Evolutionary conservation across 352 stramenopile genomes (phyloP).

Genomic region (Aphanomyces stellatus): DNA sequence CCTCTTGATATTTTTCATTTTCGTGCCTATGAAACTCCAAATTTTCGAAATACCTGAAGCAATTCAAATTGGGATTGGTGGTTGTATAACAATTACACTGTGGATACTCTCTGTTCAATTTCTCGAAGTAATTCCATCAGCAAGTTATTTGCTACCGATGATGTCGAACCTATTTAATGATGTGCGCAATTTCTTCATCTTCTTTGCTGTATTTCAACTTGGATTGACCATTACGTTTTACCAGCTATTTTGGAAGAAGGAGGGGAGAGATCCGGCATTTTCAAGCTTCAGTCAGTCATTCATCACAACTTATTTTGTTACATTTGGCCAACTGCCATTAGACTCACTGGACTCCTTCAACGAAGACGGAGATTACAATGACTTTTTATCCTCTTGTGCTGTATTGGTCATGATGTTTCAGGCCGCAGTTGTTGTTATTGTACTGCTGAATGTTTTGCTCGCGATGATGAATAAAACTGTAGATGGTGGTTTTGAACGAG

Average conservation of each 20-base stretch:
- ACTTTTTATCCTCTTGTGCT: neutral
- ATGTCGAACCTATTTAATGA: constrained; percentile 7
- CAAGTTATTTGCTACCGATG: constrained; percentile 11
- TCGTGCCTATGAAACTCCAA: constrained; percentile 1
- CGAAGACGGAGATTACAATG: neutral
- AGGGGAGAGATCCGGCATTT: neutral
- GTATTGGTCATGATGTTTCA: neutral
- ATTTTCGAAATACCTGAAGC: neutral
- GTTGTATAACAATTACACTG: neutral
- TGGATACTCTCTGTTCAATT: constrained; percentile 5
- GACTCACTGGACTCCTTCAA: neutral
- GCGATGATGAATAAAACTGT: constrained; percentile 14
- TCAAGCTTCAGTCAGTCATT: neutral
- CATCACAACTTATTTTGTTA: constrained; percentile 10
- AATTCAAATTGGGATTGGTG: neutral
- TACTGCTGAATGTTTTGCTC: constrained; percentile 13
- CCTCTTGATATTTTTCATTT: constrained; percentile 8
- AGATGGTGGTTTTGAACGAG: neutral
- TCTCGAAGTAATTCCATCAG: neutral
- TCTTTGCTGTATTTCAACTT: neutral
- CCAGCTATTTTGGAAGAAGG: neutral
- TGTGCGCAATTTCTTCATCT: constrained; percentile 6
- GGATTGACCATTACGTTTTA: constrained; percentile 6
- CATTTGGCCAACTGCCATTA: neutral
- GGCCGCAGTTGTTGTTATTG: neutral